A percentile compares a stretch with the other conserved stretches of the same genome.
phyloP scores from a whole-genome alignment of 805 yeast species.

The Saturnispora diversa region DNA sequence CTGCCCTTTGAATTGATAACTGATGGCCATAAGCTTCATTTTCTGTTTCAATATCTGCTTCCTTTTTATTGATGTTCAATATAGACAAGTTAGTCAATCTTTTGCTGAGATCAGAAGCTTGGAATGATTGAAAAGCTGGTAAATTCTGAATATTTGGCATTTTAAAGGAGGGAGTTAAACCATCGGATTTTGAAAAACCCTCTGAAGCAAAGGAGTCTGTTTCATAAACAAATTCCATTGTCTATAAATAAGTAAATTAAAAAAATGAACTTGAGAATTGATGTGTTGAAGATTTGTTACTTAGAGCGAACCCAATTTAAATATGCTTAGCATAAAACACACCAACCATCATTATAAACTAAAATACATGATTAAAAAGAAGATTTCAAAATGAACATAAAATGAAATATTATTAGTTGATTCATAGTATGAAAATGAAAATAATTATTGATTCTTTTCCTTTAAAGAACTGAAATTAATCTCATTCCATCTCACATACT shows the following conservation, averaged over 20 bases:
- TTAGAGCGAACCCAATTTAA: no score
- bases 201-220: slow-evolving; percentile 16
- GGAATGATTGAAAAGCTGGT: slow-evolving; percentile 33
- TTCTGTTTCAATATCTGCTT: neutral
- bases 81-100: slow-evolving; percentile 18
- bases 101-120: slow-evolving; percentile 29
- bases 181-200: no score
- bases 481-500: slow-evolving; percentile 45
- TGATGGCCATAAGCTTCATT: neutral
- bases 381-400: no score
- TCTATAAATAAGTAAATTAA: no score
- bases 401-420: no score
- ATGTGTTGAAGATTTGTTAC: neutral
- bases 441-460: no score
- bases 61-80: slow-evolving; percentile 7
- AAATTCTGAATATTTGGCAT: slow-evolving; percentile 8
- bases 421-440: no score
- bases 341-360: no score
- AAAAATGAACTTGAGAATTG: no score
- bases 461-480: no score
- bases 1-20: slow-evolving; percentile 11
- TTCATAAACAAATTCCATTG: slow-evolving; percentile 28
- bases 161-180: slow-evolving; percentile 6
- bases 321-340: no score
- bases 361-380: no score